Base-by-base conservation (phyloP, 768 basidiomycete species). In the Tricholoma saponaceum region DNA sequence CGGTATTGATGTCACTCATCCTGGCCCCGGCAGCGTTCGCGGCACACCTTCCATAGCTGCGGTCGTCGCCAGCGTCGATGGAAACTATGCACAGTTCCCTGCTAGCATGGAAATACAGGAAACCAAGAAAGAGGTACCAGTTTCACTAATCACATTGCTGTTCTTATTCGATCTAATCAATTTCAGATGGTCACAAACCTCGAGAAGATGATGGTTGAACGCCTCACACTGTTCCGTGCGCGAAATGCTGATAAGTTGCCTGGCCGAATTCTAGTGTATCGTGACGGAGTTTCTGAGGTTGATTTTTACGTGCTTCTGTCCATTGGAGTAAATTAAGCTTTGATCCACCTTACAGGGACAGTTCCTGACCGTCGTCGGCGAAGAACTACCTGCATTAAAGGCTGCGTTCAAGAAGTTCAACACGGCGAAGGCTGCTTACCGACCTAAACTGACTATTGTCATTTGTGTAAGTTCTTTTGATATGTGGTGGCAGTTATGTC, bases 271-370 rank as follows among this genome's bases (percentile, higher is more conserved):
- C 67, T 88, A 12, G 80, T 94, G 0, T 94, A 86, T 64, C 83
- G 92, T 18, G 91, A 92, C 66, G 91, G 91, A 51, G 89, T 92
- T 26, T 90, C 89, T 2, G 90, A 92, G 73, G 89, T 87, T 30
- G 3, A 16, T 26, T 50, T n/a, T 33, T 8, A 18, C 46, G 13
- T 26, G 5, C 25, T 47, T 33, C 23, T 30, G 55, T 10, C 30
- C 9, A 6, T 6, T 32, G 16, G 12, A 43, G 14, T 47, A 5
- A 23, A 9, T 30, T 13, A 35, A 39, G 25, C 32, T 37, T 41
- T n/a, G 5, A 44, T 22, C 16, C 23, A 71, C 75, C 8, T 76
- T 73, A 14, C 74, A 92, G 83, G 89, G 89, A 0, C 90, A 92
- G 72, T 92, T 88, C 63, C 64, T 75, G 41, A 80, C 74, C 25